A percentile compares a stretch with the other conserved stretches of the same genome.
phyloP scores from a whole-genome alignment of 2,329 filamentous ascomycete genomes.

The Aspergillus tamarii region DNA sequence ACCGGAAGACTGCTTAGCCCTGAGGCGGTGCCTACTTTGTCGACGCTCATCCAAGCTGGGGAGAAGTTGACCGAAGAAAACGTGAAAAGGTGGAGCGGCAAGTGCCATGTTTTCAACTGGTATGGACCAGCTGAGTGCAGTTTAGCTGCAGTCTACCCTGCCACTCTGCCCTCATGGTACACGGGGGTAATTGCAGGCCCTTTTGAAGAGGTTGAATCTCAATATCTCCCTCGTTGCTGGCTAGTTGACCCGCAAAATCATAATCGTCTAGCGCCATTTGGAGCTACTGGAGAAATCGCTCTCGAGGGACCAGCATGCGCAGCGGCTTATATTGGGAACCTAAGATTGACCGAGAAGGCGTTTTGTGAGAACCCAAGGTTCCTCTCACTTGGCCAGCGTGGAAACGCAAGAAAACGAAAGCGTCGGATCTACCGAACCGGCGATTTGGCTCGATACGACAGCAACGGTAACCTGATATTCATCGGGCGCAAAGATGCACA shows the following conservation, averaged over 20 bases:
- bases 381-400: background rate
- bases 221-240: background rate
- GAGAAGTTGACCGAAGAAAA: background rate
- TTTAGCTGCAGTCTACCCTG: background rate
- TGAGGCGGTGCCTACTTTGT: background rate
- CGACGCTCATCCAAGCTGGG: background rate
- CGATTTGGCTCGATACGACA: constrained; percentile 12
- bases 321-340: constrained; percentile 10
- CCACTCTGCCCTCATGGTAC: background rate
- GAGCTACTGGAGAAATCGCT: constrained; percentile 14
- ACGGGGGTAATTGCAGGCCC: background rate
- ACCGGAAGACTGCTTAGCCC: background rate
- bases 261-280: constrained; percentile 13
- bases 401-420: background rate
- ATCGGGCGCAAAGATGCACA: constrained; percentile 14
- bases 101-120: background rate
- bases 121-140: background rate
- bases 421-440: constrained; percentile 14
- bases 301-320: constrained; percentile 13
- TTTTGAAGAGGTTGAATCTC: background rate
- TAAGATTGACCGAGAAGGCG: background rate
- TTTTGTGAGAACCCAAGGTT: background rate
- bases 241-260: constrained; percentile 8
- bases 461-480: constrained; percentile 10
- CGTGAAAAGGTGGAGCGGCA: background rate